These are phyloP conservation scores for Corynascus novoguineensis DNA, from an alignment of 495 filamentous ascomycete species.

Conservation along the genomic window DNA sequence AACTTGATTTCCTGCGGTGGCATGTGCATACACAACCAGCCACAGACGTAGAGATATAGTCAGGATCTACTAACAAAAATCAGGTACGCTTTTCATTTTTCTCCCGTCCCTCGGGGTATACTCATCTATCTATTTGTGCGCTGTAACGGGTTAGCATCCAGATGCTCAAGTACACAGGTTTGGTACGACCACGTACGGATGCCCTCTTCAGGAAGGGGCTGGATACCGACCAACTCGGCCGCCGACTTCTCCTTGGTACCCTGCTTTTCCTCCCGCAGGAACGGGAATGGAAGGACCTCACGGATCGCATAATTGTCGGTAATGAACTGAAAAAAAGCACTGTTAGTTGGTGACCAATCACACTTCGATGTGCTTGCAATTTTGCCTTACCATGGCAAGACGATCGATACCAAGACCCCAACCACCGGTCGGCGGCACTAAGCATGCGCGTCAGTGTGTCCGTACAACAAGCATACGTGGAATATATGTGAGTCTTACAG, in stretches of 20 bases:
- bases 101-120: not conserved
- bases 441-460: constrained; percentile 49
- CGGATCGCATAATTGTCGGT: constrained; percentile 92
- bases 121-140: constrained; percentile 31
- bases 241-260: constrained; percentile 47
- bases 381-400: constrained; percentile 61
- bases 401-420: constrained; percentile 98
- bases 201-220: constrained; percentile 61
- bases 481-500: constrained; percentile 9
- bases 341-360: not conserved
- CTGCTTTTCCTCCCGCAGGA: constrained; percentile 47
- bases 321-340: constrained; percentile 56
- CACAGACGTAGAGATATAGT: not conserved
- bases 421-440: constrained; percentile 86
- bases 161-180: not conserved
- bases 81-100: not conserved
- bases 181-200: constrained; percentile 56
- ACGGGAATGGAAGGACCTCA: constrained; percentile 89
- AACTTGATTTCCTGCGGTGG: too few relatives aligned
- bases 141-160: constrained; percentile 16
- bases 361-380: not conserved
- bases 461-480: constrained; percentile 15
- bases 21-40: not conserved
- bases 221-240: constrained; percentile 59
- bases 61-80: not conserved